Base-by-base conservation (phyloP, 2,329 filamentous ascomycete species). In the Ilyonectria robusta region DNA sequence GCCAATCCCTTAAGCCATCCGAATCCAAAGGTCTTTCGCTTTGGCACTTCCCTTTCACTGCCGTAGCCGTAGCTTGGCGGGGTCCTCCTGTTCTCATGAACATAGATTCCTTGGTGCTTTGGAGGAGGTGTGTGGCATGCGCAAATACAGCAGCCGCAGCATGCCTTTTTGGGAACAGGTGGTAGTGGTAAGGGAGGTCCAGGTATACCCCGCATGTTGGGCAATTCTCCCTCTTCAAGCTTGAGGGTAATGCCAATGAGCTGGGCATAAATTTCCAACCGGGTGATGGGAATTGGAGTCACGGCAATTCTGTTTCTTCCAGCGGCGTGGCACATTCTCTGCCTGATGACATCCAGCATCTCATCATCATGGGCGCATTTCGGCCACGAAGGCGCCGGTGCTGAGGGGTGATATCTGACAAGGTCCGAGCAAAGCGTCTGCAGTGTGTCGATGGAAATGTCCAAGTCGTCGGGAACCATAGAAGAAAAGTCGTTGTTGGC, bases 121-220 rank as follows among this genome's bases (percentile, higher is more conserved):
- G 35, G 51, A 31, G 5, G n/a, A 10, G 13, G 8, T 4, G 42
- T 15, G 42, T 62, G 59, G n/a, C 59, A 62, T 51, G 13, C 50
- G 59, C 59, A 62, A 15, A 15, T 19, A 51, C 59, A 62, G 8
- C 59, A 62, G 13, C 59, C 59, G 19, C 59, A 62, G 59, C 59
- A 62, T 4, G 51, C 4, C 59, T 62, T 62, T 44, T 50, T 62
- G 3, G 6, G 7, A 8, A 10, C 9, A 13, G 31, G 50, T n/a
- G 7, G 17, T 2, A 19, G 21, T 21, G 21, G 21, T 2, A 21
- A 21, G 21, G 21, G 21, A 11, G 19, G 26, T 11, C 29, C 29
- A n/a, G 29, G n/a, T 19, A n/a, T n/a, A 17, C 40, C 48, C 21
- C 23, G 21, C 9, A 15, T 6, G 6, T 23, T 29, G 15, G 7